phyloP scores from a whole-genome alignment of 2,329 filamentous ascomycete species.

The Elsinoe fawcettii region DNA sequence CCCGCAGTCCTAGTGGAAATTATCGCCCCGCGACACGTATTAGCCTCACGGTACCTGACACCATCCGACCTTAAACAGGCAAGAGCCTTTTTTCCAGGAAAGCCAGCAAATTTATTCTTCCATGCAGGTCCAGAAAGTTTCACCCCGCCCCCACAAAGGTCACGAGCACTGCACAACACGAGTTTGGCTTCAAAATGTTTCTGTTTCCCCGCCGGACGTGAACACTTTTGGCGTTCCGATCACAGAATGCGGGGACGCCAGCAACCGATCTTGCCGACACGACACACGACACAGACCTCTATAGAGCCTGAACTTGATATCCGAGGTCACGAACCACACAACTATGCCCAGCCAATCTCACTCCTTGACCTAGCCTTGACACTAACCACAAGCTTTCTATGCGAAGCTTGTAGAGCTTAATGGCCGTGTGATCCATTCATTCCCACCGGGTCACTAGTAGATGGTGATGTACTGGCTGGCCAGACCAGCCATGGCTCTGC shows the following conservation, averaged over 20 bases:
- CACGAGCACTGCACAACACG: not conserved
- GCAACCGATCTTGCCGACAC: constrained; percentile 1
- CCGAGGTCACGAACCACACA: not conserved
- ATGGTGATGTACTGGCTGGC: not conserved
- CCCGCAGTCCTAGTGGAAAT: not conserved
- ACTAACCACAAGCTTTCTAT: not conserved
- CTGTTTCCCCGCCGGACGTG: not conserved
- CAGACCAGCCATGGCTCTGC: not conserved
- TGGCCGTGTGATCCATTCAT: not conserved
- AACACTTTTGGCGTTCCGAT: not conserved
- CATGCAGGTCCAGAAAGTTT: not conserved
- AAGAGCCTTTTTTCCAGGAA: not conserved
- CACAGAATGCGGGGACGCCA: constrained; percentile 1
- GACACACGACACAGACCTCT: not conserved
- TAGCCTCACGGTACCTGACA: not conserved
- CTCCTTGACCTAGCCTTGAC: not conserved
- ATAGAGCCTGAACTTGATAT: not conserved
- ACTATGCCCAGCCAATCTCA: not conserved
- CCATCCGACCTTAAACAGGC: constrained; percentile 1
- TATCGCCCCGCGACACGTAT: not conserved
- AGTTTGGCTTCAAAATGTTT: not conserved
- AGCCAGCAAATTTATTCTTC: not conserved
- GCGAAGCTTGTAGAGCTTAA: not conserved
- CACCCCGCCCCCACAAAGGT: not conserved
- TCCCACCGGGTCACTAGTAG: not conserved